These are phyloP conservation scores for Fusarium pseudoanthophilum DNA, from an alignment of 2,329 filamentous ascomycete genomes.

Conservation along the genomic window DNA sequence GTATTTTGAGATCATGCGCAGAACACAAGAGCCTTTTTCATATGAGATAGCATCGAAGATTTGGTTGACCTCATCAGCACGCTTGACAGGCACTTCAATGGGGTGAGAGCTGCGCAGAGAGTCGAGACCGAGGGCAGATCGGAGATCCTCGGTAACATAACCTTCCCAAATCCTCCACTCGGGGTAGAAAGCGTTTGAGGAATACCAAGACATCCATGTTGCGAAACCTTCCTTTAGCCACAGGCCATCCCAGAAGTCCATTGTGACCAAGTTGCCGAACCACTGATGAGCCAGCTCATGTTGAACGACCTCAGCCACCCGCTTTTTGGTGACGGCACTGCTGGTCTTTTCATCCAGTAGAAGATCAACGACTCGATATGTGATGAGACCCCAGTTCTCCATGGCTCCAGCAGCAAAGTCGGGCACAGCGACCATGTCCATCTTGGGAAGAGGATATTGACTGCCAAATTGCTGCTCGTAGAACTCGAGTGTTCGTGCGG, in stretches of 20 bases:
- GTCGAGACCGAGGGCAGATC: constrained; percentile 87
- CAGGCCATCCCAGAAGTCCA: constrained; percentile 98
- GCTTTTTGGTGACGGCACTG: constrained; percentile 88
- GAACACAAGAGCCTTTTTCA: constrained; percentile 93
- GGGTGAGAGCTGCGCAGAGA: constrained; percentile 94
- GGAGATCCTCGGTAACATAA: constrained; percentile 92
- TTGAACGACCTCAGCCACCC: constrained; percentile 94
- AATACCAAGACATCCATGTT: constrained; percentile 67
- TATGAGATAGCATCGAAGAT: constrained; percentile 99
- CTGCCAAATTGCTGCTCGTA: constrained; percentile 96
- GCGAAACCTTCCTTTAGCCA: constrained; percentile 97
- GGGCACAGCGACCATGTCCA: constrained; percentile 77
- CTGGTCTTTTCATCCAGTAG: constrained; percentile 92
- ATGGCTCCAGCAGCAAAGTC: constrained; percentile 96
- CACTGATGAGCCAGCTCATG: constrained; percentile 98
- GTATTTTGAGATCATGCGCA: constrained; percentile 97
- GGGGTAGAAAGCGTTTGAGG: constrained; percentile 93
- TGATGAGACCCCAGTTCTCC: constrained; percentile 98
- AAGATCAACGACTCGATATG: constrained; percentile 85
- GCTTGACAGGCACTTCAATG: constrained; percentile 95
- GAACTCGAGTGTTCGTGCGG: constrained; percentile 88
- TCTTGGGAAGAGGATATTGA: constrained; percentile 65
- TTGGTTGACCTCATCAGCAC: constrained; percentile 95
- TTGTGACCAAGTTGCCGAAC: constrained; percentile 97
- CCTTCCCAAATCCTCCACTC: constrained; percentile 99